Conservation (phyloP, 2,329 filamentous ascomycete species). For the Ceratocystis albifundus region DNA sequence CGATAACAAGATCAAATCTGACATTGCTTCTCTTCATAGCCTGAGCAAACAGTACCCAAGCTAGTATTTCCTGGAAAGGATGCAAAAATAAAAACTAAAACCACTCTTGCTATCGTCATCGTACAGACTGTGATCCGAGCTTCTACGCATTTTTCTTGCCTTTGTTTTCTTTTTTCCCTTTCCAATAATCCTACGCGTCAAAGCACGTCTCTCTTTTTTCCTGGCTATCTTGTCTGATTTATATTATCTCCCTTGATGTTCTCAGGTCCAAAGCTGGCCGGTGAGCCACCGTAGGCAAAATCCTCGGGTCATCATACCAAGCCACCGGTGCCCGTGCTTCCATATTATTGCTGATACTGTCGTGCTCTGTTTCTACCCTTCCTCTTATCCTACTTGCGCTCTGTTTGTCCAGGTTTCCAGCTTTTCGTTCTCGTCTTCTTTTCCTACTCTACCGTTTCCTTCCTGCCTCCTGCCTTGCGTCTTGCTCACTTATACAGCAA, state of each 20-base stretch:
- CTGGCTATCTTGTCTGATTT: no score
- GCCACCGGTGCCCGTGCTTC: background rate
- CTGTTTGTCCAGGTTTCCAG: background rate
- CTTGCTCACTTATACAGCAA: background rate
- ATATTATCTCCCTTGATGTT: no score
- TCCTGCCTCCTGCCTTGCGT: background rate
- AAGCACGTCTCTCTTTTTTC: background rate
- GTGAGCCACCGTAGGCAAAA: background rate
- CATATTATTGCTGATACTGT: background rate
- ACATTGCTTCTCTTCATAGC: no score
- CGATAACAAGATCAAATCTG: no score
- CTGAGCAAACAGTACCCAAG: no score
- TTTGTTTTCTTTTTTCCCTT: background rate
- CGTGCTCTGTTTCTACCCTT: background rate
- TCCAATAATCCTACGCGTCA: background rate
- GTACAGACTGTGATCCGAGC: conserved; percentile 10
- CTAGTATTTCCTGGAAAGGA: no score
- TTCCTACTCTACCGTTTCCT: background rate
- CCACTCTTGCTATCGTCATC: conserved; percentile 3
- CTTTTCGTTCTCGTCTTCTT: background rate
- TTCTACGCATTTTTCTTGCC: conserved; percentile 3
- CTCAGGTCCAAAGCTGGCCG: background rate
- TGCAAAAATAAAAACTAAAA: background rate
- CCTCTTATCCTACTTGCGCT: background rate
- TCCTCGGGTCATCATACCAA: background rate